These are phyloP conservation scores for Chlamydomonas schloesseri DNA, from an alignment of 139 green algal species.

Conservation along the genomic window DNA sequence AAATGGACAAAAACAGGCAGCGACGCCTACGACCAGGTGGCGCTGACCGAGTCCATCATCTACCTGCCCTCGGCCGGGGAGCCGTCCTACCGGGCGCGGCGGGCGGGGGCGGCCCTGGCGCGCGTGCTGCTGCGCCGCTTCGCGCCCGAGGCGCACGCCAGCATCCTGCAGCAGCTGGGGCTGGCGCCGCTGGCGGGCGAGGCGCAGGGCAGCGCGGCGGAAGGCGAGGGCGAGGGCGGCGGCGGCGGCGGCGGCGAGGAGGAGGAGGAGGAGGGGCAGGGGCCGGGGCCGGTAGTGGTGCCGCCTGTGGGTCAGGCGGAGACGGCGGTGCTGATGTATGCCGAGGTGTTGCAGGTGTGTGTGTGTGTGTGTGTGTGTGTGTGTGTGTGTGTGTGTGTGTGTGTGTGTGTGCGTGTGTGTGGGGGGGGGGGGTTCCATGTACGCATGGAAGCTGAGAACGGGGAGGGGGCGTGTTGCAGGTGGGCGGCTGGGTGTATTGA, in stretches of 20 bases:
- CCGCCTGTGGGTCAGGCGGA: not conserved
- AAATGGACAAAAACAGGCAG: too few relatives aligned
- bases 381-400: not conserved
- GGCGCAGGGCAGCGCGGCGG: not conserved
- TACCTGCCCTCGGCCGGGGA: not conserved
- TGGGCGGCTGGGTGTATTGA: too few relatives aligned
- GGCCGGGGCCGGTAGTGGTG: too few relatives aligned
- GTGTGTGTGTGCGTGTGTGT: not conserved
- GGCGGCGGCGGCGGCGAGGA: not conserved
- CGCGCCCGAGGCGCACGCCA: not conserved
- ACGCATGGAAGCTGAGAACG: not conserved
- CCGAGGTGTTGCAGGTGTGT: constrained; percentile 15
- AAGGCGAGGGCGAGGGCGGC: not conserved
- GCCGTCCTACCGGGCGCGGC: constrained; percentile 15
- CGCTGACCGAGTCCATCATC: not conserved
- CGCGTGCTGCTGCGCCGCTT: constrained; percentile 14
- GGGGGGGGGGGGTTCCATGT: not conserved
- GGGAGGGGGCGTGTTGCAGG: too few relatives aligned
- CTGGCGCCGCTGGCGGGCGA: constrained; percentile 26
- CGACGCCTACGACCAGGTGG: not conserved
- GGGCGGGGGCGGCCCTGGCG: not conserved
- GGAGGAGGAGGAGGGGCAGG: not conserved
- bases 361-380: not conserved
- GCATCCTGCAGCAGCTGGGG: not conserved
- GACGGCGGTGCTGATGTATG: constrained; percentile 23